Percentiles rank a stretch among this genome's conserved stretches.
Conservation (phyloP, 176 grass and related monocot genomes). For the Coix lacrymajobi region DNA sequence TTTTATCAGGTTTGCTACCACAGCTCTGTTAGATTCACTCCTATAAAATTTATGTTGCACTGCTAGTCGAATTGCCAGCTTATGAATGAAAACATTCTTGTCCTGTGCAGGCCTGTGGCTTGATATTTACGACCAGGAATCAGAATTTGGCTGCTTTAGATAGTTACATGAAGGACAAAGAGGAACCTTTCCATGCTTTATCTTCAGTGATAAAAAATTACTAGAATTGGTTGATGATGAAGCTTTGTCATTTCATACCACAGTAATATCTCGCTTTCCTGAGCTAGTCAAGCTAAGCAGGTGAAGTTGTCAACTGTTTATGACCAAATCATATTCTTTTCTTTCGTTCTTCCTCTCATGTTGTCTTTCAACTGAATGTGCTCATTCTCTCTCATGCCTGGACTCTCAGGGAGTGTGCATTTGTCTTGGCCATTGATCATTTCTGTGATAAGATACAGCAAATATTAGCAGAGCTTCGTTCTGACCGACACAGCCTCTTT, state of each 20-base stretch:
- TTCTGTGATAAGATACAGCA: slow-evolving; percentile 49
- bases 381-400: slow-evolving; percentile 26
- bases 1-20: slow-evolving; percentile 75
- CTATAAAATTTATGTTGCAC: neutral
- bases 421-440: slow-evolving; percentile 79
- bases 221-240: slow-evolving; percentile 42
- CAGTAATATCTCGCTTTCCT: slow-evolving; percentile 71
- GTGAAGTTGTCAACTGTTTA: slow-evolving; percentile 35
- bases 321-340: slow-evolving; percentile 17
- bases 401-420: slow-evolving; percentile 64
- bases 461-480: slow-evolving; percentile 71
- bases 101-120: slow-evolving; percentile 72
- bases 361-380: slow-evolving; percentile 2
- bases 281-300: slow-evolving; percentile 88
- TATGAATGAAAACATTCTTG: slow-evolving; percentile 20
- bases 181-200: slow-evolving; percentile 78
- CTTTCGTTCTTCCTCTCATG: neutral
- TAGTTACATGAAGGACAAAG: slow-evolving; percentile 82
- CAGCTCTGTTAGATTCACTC: slow-evolving; percentile 18
- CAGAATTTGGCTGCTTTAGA: slow-evolving; percentile 69
- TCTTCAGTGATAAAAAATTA: slow-evolving; percentile 77
- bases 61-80: slow-evolving; percentile 7
- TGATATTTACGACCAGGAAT: slow-evolving; percentile 65
- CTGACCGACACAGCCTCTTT: slow-evolving; percentile 65
- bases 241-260: slow-evolving; percentile 52